Conservation (phyloP, 1,284 basidiomycete genomes). For the Irpex lacteus region DNA sequence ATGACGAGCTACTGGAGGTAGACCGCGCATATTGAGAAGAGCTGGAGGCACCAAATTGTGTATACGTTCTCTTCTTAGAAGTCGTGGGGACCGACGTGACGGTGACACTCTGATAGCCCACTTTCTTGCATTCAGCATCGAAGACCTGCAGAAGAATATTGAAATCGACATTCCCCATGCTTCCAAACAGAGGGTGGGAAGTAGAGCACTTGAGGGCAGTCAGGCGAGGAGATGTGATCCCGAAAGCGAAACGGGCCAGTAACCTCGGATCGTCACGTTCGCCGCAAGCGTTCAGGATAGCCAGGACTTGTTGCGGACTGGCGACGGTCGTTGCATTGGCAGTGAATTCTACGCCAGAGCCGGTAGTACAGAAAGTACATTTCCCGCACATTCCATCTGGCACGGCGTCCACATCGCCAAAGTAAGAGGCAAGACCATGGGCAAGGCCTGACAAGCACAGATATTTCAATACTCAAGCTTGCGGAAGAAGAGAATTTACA, state of each 20-base stretch:
- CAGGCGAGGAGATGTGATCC: slow-evolving; percentile 44
- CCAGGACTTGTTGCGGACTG: slow-evolving; percentile 31
- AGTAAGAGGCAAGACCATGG: slow-evolving; percentile 42
- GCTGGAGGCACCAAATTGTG: slow-evolving; percentile 15
- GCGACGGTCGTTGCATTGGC: slow-evolving; percentile 25
- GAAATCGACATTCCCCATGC: slow-evolving; percentile 39
- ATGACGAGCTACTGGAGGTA: neutral
- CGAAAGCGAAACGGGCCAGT: slow-evolving; percentile 48
- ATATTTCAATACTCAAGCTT: neutral
- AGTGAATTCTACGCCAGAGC: slow-evolving; percentile 36
- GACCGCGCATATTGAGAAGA: neutral
- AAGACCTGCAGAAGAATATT: slow-evolving; percentile 35
- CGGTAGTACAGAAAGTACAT: slow-evolving; percentile 44
- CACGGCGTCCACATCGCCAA: slow-evolving; percentile 43
- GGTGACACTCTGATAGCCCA: slow-evolving; percentile 25
- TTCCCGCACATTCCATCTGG: slow-evolving; percentile 39
- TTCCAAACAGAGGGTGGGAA: slow-evolving; percentile 39
- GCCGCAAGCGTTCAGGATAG: slow-evolving; percentile 41
- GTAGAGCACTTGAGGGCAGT: slow-evolving; percentile 39
- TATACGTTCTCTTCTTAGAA: slow-evolving; percentile 26
- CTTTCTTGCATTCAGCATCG: slow-evolving; percentile 38
- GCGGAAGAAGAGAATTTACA: neutral
- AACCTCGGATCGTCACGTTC: slow-evolving; percentile 50
- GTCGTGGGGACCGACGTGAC: slow-evolving; percentile 12
- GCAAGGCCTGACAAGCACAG: slow-evolving; percentile 36